Evolutionary conservation across 2,329 filamentous ascomycete genomes (phyloP), one percentile per base, ranked within the genome.

Genomic region (Neopestalotiopsis sp.): DNA sequence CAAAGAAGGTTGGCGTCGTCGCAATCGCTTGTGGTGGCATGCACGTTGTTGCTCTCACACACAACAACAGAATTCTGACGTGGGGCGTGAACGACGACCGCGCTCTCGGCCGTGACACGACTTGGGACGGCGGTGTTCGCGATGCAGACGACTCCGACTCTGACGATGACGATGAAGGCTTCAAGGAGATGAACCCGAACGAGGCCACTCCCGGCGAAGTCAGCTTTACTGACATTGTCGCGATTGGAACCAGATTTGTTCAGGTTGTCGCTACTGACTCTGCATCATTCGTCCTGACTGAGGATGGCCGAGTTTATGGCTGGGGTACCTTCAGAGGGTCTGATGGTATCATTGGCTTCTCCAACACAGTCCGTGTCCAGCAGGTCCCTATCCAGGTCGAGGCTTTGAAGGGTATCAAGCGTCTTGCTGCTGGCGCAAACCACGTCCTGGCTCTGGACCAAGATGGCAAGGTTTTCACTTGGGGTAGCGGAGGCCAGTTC

Each of bases 51-150:
- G 90, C 89, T 14, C 80, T 94, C 58, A 92, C 90, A 42, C 84
- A 90, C 71, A 90, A 94, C 76, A 91, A 92, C 80, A 89, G 88
- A 76, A 89, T 95, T 75, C 84, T 90, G 65, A 93, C 92, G 34
- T 95, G 93, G 92, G 92, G 93, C 71, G 91, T 95, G 73, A 95
- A 95, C 77, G 92, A 94, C 73, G 90, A 93, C 75, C 88, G 89
- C 69, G 90, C 91, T 9, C 85, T 94, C 38, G 93, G 92, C 42
- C 88, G 91, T 73, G 86, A 90, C 72, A 92, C 90, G 1, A 82
- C 82, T 13, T 91, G 90, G 86, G 88, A 91, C 2, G 91, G 91
- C 63, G 89, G 89, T 20, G 79, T 88, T 38, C 85, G 88, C 68
- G 88, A 90, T 66, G 82, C 85, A 69, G 88, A 88, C 49, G 85